These are phyloP conservation scores for Allantophomopsis cytisporea DNA, from an alignment of 2,329 filamentous ascomycete species.

Conservation along the genomic window DNA sequence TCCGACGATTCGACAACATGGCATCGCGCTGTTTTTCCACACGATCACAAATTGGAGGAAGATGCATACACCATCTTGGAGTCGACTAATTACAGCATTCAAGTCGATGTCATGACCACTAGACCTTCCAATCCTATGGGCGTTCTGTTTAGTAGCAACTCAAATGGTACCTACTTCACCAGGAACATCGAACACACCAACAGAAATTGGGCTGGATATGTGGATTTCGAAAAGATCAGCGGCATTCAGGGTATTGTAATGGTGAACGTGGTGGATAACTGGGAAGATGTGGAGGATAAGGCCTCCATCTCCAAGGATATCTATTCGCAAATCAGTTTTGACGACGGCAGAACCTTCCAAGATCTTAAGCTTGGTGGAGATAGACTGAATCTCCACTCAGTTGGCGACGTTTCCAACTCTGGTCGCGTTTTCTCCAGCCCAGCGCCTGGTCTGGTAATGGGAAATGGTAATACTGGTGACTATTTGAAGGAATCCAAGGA, in stretches of 20 bases:
- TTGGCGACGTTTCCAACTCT: conserved; percentile 70
- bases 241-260: conserved; percentile 87
- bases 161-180: conserved; percentile 91
- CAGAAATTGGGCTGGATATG: conserved; percentile 57
- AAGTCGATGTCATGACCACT: conserved; percentile 78
- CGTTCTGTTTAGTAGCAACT: conserved; percentile 88
- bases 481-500: conserved; percentile 57
- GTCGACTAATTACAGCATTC: conserved; percentile 95
- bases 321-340: conserved; percentile 78
- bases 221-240: conserved; percentile 91
- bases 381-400: conserved; percentile 77
- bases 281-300: conserved; percentile 52
- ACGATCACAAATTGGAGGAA: conserved; percentile 66
- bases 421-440: conserved; percentile 88
- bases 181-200: conserved; percentile 89
- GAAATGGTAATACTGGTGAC: conserved; percentile 78
- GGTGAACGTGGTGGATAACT: conserved; percentile 82
- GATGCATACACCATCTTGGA: conserved; percentile 89
- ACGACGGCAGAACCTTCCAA: conserved; percentile 82
- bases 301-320: conserved; percentile 47
- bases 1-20: conserved; percentile 72
- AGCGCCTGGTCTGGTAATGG: conserved; percentile 88
- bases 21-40: conserved; percentile 84
- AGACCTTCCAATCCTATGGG: conserved; percentile 61
- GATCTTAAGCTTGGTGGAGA: conserved; percentile 50